Evolutionary conservation across 1,284 basidiomycete species (phyloP).

Genomic region (Xerocomus amazonicus): DNA sequence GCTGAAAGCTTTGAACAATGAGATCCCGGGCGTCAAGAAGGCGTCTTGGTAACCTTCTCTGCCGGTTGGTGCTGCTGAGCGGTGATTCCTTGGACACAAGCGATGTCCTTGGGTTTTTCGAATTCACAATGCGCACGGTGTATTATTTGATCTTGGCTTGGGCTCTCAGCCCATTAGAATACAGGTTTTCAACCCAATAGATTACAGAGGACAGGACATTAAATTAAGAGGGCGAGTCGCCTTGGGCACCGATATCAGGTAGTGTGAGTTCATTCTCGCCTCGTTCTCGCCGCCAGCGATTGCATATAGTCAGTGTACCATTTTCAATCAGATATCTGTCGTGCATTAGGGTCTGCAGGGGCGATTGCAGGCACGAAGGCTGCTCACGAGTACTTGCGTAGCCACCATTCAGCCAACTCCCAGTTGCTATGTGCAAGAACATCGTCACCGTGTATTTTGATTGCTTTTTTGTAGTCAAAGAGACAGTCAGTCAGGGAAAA

Average conservation of each 20-base stretch:
- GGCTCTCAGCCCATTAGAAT: constrained; percentile 11
- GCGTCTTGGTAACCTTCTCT: constrained; percentile 71
- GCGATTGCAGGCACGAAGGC: not conserved
- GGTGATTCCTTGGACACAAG: not conserved
- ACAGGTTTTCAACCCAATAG: constrained; percentile 6
- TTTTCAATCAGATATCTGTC: constrained; percentile 68
- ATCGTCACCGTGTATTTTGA: constrained; percentile 84
- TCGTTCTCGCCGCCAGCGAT: constrained; percentile 74
- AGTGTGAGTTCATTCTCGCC: constrained; percentile 62
- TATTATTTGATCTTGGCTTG: not conserved
- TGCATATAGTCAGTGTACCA: constrained; percentile 58
- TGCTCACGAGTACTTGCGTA: constrained; percentile 61
- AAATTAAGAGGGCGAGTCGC: constrained; percentile 36
- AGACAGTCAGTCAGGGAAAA: constrained; percentile 76
- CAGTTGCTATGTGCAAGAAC: constrained; percentile 84
- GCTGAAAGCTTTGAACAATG: constrained; percentile 71
- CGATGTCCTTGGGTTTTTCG: not conserved
- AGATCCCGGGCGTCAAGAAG: constrained; percentile 84
- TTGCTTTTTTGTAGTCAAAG: constrained; percentile 61
- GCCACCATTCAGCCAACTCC: constrained; percentile 82
- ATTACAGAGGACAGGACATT: constrained; percentile 13
- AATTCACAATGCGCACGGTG: not conserved
- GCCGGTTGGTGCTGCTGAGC: not conserved
- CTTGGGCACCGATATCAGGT: constrained; percentile 50
- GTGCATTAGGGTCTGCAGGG: constrained; percentile 6